Conservation (phyloP, 1,284 basidiomycete genomes). For the Lentinula novae-zelandiae region DNA sequence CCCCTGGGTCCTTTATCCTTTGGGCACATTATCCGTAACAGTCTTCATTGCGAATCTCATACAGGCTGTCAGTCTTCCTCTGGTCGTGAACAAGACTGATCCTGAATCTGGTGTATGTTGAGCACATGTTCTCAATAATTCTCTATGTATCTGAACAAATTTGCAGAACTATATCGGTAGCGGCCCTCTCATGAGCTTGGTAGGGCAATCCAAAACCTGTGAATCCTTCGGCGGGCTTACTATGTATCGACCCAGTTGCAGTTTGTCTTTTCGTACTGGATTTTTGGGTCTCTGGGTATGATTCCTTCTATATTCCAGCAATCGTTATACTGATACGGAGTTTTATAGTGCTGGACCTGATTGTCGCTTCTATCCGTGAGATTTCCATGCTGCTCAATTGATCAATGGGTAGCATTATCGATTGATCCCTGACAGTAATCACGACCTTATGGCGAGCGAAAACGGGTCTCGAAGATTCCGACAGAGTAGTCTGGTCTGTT, state of each 20-base stretch:
- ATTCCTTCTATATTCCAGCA: background rate
- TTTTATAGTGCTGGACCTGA: slow-evolving; percentile 33
- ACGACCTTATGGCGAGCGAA: slow-evolving; percentile 38
- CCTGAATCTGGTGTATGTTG: background rate
- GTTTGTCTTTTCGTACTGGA: background rate
- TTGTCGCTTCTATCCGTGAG: slow-evolving; percentile 37
- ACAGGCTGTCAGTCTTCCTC: background rate
- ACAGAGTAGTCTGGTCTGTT: slow-evolving; percentile 38
- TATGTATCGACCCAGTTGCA: background rate
- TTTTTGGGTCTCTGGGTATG: slow-evolving; percentile 1
- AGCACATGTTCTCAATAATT: background rate
- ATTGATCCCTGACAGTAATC: slow-evolving; percentile 30
- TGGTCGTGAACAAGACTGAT: background rate
- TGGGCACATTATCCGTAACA: slow-evolving; percentile 26
- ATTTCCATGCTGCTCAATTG: background rate
- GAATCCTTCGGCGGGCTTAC: background rate
- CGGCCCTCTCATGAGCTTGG: background rate
- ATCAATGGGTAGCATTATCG: background rate
- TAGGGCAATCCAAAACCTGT: background rate
- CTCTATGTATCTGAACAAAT: background rate
- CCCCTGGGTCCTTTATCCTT: slow-evolving; percentile 31
- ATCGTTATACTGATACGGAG: background rate
- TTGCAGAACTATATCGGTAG: background rate
- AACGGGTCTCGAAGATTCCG: slow-evolving; percentile 38
- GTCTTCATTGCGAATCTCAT: slow-evolving; percentile 27